phyloP scores from a whole-genome alignment of 78 protist species.

The Emiliania huxleyi region DNA sequence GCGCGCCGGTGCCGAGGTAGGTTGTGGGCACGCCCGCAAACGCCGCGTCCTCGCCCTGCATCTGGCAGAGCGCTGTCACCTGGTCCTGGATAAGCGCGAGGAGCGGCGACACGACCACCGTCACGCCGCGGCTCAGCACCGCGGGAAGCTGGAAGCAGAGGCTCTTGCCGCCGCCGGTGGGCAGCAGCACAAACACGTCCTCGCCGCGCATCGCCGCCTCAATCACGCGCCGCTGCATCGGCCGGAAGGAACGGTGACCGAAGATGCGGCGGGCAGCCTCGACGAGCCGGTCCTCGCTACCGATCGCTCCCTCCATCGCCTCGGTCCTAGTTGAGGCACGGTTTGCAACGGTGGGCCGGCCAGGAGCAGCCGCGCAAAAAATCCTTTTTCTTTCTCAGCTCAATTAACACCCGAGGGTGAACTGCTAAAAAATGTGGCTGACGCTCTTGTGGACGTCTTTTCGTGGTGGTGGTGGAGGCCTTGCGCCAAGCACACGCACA shows the following conservation, averaged over 20 bases:
- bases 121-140: slow-evolving; percentile 51
- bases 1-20: neutral
- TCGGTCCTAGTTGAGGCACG: no score
- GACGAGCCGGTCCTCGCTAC: no score
- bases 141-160: slow-evolving; percentile 91
- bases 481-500: no score
- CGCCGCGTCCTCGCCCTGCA: neutral
- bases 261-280: neutral
- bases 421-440: no score
- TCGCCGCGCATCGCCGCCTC: neutral
- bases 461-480: no score
- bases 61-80: slow-evolving; percentile 36
- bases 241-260: neutral
- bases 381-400: no score
- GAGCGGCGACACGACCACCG: slow-evolving; percentile 96
- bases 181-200: neutral
- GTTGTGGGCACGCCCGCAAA: neutral
- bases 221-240: neutral
- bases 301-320: no score
- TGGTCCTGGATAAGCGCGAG: slow-evolving; percentile 98
- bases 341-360: no score
- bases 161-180: slow-evolving; percentile 92
- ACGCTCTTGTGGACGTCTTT: no score
- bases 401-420: no score
- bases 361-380: no score